Conservation (phyloP, 768 basidiomycete genomes). For the Mycena metata region DNA sequence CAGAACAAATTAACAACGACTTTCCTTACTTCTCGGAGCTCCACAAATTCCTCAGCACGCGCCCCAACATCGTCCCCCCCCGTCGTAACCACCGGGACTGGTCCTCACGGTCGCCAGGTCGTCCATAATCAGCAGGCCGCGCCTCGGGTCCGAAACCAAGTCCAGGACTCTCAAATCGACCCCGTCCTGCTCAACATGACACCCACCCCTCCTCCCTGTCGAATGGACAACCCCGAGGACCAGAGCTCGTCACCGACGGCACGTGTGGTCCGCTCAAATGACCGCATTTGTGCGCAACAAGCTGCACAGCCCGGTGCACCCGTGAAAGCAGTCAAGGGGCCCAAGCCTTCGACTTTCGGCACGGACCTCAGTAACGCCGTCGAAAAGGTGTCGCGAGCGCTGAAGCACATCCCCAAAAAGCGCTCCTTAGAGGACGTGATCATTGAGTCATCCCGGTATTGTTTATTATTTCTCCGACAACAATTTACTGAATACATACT, state of each 20-base stretch:
- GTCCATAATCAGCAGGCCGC: not conserved
- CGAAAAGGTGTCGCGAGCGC: not conserved
- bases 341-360: not conserved
- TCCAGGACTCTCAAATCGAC: not conserved
- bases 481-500: not conserved
- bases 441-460: not conserved
- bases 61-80: not conserved
- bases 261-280: not conserved
- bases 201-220: not conserved
- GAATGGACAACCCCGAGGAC: not conserved
- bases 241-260: not conserved
- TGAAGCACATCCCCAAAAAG: slow-evolving; percentile 2
- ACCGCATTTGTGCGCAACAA: not conserved
- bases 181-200: slow-evolving; percentile 7
- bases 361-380: not conserved
- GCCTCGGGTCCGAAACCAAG: not conserved
- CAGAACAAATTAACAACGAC: not conserved
- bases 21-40: slow-evolving; percentile 11
- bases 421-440: slow-evolving; percentile 7
- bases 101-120: not conserved
- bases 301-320: too few species aligned
- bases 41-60: not conserved
- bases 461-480: too few species aligned
- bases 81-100: not conserved
- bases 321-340: too few species aligned